Conservation (phyloP, 129 eudicot species). For the Pseudognaphalium luteoalbum region DNA sequence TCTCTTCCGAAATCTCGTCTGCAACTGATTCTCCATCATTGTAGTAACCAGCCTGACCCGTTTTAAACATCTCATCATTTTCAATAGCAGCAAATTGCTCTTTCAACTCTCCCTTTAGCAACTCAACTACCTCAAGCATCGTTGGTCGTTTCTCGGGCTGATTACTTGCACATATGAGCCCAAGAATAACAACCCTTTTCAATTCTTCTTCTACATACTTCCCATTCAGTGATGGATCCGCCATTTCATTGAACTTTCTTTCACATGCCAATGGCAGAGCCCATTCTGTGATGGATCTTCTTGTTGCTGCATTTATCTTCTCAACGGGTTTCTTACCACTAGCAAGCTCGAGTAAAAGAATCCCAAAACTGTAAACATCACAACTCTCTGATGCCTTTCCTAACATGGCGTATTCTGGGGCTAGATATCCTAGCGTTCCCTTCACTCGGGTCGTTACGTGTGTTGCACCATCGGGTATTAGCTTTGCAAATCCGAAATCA, state of each 20-base stretch:
- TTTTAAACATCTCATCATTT: conserved; percentile 62
- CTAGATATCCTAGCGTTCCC: conserved; percentile 87
- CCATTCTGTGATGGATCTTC: conserved; percentile 69
- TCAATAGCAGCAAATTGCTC: conserved; percentile 61
- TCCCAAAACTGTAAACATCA: conserved; percentile 92
- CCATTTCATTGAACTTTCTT: conserved; percentile 64
- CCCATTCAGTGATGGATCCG: conserved; percentile 70
- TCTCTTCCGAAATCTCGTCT: conserved; percentile 58
- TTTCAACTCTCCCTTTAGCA: conserved; percentile 65
- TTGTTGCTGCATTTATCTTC: conserved; percentile 50
- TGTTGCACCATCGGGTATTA: conserved; percentile 88
- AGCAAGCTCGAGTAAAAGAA: conserved; percentile 85
- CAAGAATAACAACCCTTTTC: conserved; percentile 60
- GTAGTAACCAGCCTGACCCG: conserved; percentile 26
- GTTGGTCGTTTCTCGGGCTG: conserved; percentile 79
- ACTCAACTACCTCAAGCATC: conserved; percentile 74
- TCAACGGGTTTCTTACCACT: conserved; percentile 85
- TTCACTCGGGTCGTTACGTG: conserved; percentile 90
- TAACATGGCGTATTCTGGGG: conserved; percentile 89
- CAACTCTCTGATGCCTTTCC: conserved; percentile 92
- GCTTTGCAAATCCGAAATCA: conserved; percentile 87
- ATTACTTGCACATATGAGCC: conserved; percentile 69
- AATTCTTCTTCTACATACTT: conserved; percentile 73
- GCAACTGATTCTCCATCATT: conserved; percentile 39
- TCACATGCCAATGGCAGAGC: conserved; percentile 76